These are phyloP conservation scores for Bretschneidera sinensis DNA, from an alignment of 345 rosid genomes.

Conservation along the genomic window DNA sequence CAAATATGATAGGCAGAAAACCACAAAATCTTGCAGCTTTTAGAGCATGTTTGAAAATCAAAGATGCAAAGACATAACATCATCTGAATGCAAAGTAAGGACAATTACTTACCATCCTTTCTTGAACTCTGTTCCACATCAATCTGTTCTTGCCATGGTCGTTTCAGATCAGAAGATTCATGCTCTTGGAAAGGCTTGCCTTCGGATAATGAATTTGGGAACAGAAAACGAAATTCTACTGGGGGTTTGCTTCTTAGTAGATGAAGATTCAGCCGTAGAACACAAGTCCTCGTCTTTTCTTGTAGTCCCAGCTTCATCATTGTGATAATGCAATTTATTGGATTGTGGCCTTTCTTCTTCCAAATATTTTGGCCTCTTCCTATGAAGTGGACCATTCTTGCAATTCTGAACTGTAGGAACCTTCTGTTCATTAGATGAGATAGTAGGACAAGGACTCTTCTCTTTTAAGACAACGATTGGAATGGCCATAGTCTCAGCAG, in stretches of 20 bases:
- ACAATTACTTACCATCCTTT: constrained; percentile 29
- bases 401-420: constrained; percentile 47
- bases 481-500: constrained; percentile 26
- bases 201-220: constrained; percentile 55
- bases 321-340: constrained; percentile 10
- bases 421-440: constrained; percentile 73
- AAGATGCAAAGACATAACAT: background rate
- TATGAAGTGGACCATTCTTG: constrained; percentile 22
- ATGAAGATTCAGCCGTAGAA: constrained; percentile 77
- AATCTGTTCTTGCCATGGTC: constrained; percentile 23
- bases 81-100: constrained; percentile 3
- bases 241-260: constrained; percentile 40
- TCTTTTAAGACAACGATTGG: constrained; percentile 39
- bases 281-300: constrained; percentile 45
- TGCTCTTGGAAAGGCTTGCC: constrained; percentile 37
- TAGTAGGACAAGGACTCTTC: constrained; percentile 33
- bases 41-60: background rate
- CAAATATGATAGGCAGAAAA: background rate
- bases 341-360: constrained; percentile 24
- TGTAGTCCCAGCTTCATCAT: constrained; percentile 26
- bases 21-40: background rate
- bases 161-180: constrained; percentile 37
- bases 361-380: constrained; percentile 51
- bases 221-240: constrained; percentile 49
- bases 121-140: constrained; percentile 28